Evolutionary conservation across 2,329 filamentous ascomycete species (phyloP), one percentile per base, ranked within the genome.

Genomic region (Cryoendolithus antarcticus): DNA sequence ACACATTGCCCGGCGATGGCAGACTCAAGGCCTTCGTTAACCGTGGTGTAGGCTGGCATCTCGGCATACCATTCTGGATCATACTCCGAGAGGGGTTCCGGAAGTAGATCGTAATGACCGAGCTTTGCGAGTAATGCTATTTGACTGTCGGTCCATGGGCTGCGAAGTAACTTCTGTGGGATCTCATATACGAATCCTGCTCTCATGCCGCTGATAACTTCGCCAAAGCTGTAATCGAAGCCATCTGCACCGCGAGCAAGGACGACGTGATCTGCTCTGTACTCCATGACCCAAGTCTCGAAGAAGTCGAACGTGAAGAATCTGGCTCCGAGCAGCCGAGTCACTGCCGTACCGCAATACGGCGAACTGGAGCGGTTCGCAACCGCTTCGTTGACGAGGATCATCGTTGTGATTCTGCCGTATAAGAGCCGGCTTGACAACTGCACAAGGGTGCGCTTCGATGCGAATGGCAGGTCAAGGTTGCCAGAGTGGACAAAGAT

Each of bases 271-370:
- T 43, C 27, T 21, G 19, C 19, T 21, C 19, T 21, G 19, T 21
- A 21, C 19, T 21, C 19, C 19, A 21, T 21, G n/a, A 54, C 40
- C 51, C 52, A 56, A 7, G 29, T 35, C 13, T 43, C 48, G 43
- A 59, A 59, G 34, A 57, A 51, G 6, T 39, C 35, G 49, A 51
- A 60, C 10, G 51, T 56, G 45, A 60, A 48, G 48, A 58, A 60
- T n/a, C 48, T 48, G 37, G 53, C 54, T 36, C 51, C 49, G 3
- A 61, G 42, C 42, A 61, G 38, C 4, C 55, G 46, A n/a, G 48
- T 50, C 19, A 21, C 19, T 7, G 49, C 54, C 28, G 38, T 44
- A 9, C 43, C 24, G 9, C 51, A 38, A 4, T 53, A 45, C 28
- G 19, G 32, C 9, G 11, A 30, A 13, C 35, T 35, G 12, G 38